phyloP scores from a whole-genome alignment of 306 rosid species.

The Abrus pulchellus region DNA sequence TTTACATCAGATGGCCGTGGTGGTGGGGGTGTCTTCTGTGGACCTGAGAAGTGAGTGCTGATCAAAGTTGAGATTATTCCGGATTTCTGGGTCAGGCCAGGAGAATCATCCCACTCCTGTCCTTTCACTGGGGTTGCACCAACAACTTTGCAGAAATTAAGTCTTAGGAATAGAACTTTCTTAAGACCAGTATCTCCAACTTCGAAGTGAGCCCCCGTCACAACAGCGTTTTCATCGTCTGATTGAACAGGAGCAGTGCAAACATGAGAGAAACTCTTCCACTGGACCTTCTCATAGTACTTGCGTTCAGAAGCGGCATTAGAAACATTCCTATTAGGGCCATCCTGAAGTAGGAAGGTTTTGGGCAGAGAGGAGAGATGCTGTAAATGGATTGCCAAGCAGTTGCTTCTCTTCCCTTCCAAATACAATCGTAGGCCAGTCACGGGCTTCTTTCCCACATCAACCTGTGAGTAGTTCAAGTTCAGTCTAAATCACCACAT shows the following conservation, averaged over 20 bases:
- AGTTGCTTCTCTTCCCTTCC: slow-evolving; percentile 85
- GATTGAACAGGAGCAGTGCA: slow-evolving; percentile 88
- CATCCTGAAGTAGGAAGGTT: slow-evolving; percentile 67
- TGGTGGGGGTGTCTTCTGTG: slow-evolving; percentile 72
- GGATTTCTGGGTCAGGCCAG: slow-evolving; percentile 79
- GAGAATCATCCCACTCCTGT: slow-evolving; percentile 79
- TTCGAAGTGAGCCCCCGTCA: slow-evolving; percentile 83
- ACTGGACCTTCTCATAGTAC: slow-evolving; percentile 86
- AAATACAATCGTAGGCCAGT: slow-evolving; percentile 87
- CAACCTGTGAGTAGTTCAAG: slow-evolving; percentile 63
- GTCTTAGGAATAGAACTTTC: slow-evolving; percentile 76
- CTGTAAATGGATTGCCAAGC: slow-evolving; percentile 88
- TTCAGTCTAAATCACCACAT: slow-evolving; percentile 31
- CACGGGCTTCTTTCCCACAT: slow-evolving; percentile 82
- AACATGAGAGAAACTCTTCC: slow-evolving; percentile 92
- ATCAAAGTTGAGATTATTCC: slow-evolving; percentile 83
- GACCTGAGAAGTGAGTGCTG: slow-evolving; percentile 74
- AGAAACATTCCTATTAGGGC: slow-evolving; percentile 47
- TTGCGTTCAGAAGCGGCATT: slow-evolving; percentile 58
- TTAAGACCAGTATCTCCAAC: slow-evolving; percentile 72
- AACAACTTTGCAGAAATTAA: slow-evolving; percentile 64
- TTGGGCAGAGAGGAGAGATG: slow-evolving; percentile 87
- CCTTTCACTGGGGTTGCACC: slow-evolving; percentile 52
- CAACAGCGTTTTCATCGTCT: slow-evolving; percentile 67
- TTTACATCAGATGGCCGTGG: slow-evolving; percentile 76